phyloP scores from a whole-genome alignment of 148 eudicot genomes.

The Persicaria maculosa region DNA sequence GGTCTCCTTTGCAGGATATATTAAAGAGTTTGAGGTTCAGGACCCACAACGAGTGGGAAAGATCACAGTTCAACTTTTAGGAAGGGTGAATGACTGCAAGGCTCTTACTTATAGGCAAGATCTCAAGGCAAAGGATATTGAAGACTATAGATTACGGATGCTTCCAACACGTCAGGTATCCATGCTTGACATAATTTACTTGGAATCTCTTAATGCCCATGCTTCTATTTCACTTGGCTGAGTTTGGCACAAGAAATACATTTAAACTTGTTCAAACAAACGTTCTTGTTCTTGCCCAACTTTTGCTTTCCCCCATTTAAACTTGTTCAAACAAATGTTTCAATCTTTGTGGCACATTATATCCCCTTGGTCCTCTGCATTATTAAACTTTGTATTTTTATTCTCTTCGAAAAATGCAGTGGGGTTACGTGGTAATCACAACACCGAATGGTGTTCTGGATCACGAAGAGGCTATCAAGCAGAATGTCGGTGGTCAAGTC shows the following conservation, averaged over 20 bases:
- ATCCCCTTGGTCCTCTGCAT: background rate
- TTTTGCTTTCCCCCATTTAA: too few relatives aligned
- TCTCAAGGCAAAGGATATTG: slow-evolving; percentile 63
- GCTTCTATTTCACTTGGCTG: background rate
- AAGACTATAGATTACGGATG: slow-evolving; percentile 44
- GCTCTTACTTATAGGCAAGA: slow-evolving; percentile 88
- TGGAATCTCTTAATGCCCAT: background rate
- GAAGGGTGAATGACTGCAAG: slow-evolving; percentile 75
- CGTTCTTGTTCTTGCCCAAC: too few relatives aligned
- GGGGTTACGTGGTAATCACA: slow-evolving; percentile 90
- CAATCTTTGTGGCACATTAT: too few relatives aligned
- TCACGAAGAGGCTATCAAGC: slow-evolving; percentile 85
- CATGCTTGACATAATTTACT: background rate
- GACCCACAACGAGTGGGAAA: slow-evolving; percentile 76
- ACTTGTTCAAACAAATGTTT: too few relatives aligned
- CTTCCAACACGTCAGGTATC: slow-evolving; percentile 89
- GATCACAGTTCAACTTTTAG: slow-evolving; percentile 71
- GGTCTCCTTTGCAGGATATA: slow-evolving; percentile 43
- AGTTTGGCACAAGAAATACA: too few relatives aligned
- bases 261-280: too few relatives aligned
- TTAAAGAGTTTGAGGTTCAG: slow-evolving; percentile 71
- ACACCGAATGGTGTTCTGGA: slow-evolving; percentile 90
- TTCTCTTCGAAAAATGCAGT: slow-evolving; percentile 36
- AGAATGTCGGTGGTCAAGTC: slow-evolving; percentile 88
- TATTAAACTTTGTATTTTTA: background rate